Evolutionary conservation across 495 filamentous ascomycete species (phyloP), one percentile per base, ranked within the genome.

Genomic region (Penicillium dipodomyicola): DNA sequence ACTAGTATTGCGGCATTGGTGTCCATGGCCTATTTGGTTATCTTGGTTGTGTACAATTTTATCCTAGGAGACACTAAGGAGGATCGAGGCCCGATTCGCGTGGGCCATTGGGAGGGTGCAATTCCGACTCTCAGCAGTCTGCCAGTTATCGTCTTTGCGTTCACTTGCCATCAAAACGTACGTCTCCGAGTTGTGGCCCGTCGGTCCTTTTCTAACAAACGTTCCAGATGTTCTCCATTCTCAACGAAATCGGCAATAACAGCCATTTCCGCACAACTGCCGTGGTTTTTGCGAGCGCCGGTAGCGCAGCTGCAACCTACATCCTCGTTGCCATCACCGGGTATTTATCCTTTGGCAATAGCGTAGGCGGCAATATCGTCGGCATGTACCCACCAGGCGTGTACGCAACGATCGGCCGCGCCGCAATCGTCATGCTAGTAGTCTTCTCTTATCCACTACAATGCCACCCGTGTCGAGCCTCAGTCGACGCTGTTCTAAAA

Each of bases 141-240:
- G 56, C 95, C 94, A 0, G 90, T 98, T 41, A 90, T 97, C 55
- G 90, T 98, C 9, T 98, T 97, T 75, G 94, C 94, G 19, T 98
- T 97, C 72, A 98, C 94, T 5, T 98, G 95, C 67, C 94, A 98
- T 72, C 94, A 98, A 63, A 98, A 98, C 65, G 91, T 96, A 76
- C 58, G 83, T 60, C 46, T 39, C 7, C 5, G 2, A 30, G n/a
- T 39, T 17, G 6, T n/a, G 35, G n/a, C 23, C 25, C 2, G 22
- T 32, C 25, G 23, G 11, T 27, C 4, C 27, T 20, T 40, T 47
- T 14, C 50, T 61, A 63, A 68, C 56, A n/a, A 29, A 15, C 45
- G 12, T 33, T 4, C 12, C 62, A 96, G 92, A 98, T 98, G 94
- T 98, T 98, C 67, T 96, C 95, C 1, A 93, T 98, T 58, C 74